Conservation (phyloP, 495 filamentous ascomycete species). For the Achaetomiella virescens region DNA sequence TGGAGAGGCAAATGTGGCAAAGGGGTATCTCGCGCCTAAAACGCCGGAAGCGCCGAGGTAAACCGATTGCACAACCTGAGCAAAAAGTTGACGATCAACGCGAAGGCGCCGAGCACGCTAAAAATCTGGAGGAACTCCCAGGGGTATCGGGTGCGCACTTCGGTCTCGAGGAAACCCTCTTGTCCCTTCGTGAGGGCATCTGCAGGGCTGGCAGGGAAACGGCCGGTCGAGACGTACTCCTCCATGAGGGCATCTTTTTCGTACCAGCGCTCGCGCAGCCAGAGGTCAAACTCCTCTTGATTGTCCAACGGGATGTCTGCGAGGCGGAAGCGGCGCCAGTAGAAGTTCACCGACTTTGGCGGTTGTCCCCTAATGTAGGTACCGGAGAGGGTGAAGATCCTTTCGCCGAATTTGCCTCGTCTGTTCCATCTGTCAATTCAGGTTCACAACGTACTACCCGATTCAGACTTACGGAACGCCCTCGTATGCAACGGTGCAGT, state of each 20-base stretch:
- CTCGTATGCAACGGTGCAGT: constrained; percentile 81
- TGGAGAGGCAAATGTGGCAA: background rate
- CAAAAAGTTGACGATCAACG: constrained; percentile 29
- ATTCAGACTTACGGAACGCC: constrained; percentile 58
- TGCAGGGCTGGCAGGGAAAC: constrained; percentile 50
- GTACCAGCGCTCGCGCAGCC: constrained; percentile 68
- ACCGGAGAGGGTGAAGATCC: constrained; percentile 64
- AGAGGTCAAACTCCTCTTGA: constrained; percentile 58
- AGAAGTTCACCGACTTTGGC: constrained; percentile 78
- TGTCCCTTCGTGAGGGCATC: constrained; percentile 29
- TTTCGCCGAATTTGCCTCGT: constrained; percentile 64
- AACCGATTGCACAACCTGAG: constrained; percentile 23
- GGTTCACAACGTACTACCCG: background rate
- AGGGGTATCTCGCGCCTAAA: constrained; percentile 12
- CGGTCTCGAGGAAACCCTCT: constrained; percentile 40
- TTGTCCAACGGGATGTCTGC: constrained; percentile 61
- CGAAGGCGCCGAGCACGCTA: constrained; percentile 34
- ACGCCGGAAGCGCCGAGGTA: background rate
- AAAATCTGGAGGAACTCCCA: constrained; percentile 50
- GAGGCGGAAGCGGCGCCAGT: constrained; percentile 69
- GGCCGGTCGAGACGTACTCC: constrained; percentile 58
- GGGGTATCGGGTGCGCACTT: constrained; percentile 39
- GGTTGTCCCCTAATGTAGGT: constrained; percentile 72
- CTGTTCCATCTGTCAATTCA: constrained; percentile 33
- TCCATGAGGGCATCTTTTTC: constrained; percentile 78